Evolutionary conservation across 768 basidiomycete genomes (phyloP).

Genomic region (Naganishia vishniacii): DNA sequence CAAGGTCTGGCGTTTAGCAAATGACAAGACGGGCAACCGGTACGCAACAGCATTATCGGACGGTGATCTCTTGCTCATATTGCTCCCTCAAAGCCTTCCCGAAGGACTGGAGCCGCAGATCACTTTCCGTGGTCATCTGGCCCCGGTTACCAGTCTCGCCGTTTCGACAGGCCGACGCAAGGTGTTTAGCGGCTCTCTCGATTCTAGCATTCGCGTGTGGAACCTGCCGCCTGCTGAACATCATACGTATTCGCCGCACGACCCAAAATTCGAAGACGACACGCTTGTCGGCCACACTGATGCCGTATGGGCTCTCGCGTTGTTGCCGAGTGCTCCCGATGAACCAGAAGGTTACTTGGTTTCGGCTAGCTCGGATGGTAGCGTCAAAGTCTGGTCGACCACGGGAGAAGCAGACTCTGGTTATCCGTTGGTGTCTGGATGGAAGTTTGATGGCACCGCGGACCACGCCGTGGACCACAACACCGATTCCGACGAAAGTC

Average conservation of each 20-base stretch:
- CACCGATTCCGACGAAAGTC: constrained; percentile 54
- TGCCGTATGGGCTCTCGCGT: constrained; percentile 89
- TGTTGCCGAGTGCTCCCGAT: constrained; percentile 54
- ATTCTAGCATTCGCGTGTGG: constrained; percentile 91
- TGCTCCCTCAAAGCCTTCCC: constrained; percentile 11
- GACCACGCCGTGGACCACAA: background rate
- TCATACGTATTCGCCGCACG: constrained; percentile 87
- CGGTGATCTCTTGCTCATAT: background rate
- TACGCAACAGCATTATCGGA: background rate
- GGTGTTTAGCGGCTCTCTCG: constrained; percentile 86
- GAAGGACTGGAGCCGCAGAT: constrained; percentile 82
- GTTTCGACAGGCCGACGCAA: constrained; percentile 60
- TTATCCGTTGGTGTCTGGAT: constrained; percentile 62
- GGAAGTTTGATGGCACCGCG: constrained; percentile 64
- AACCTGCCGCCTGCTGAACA: constrained; percentile 63
- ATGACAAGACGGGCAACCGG: constrained; percentile 60
- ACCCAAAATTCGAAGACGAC: constrained; percentile 67
- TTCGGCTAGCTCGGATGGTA: constrained; percentile 83
- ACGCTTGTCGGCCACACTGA: constrained; percentile 89
- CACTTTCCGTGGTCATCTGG: constrained; percentile 88
- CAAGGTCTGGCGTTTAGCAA: constrained; percentile 85
- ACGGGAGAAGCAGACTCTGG: constrained; percentile 53
- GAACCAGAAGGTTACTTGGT: constrained; percentile 72
- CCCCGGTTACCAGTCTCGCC: constrained; percentile 72
- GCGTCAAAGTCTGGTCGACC: constrained; percentile 77